A percentile compares a stretch with the other conserved stretches of the same genome.
phyloP scores from a whole-genome alignment of 106 monocot species.

The Hemerocallis citrina region DNA sequence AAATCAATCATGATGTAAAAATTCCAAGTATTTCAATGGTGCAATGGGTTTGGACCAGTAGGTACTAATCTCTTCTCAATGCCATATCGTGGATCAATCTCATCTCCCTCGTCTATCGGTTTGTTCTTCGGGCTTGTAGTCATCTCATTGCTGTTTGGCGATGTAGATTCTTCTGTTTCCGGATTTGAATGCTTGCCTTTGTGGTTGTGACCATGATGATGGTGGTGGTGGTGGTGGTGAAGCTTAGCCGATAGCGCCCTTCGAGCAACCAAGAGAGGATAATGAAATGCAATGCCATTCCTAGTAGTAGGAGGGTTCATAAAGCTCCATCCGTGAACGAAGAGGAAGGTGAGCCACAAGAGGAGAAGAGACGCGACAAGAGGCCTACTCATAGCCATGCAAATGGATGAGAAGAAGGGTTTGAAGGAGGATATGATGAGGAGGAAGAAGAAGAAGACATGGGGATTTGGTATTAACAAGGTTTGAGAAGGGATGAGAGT shows the following conservation, averaged over 20 bases:
- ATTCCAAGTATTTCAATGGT: conserved; percentile 62
- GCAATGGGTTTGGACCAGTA: conserved; percentile 61
- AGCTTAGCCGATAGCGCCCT: not conserved
- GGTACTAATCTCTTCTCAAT: conserved; percentile 58
- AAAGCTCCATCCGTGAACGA: not conserved
- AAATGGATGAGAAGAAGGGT: not conserved
- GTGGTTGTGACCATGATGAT: not conserved
- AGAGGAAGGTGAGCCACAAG: not conserved
- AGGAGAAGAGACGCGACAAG: not conserved
- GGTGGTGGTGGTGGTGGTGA: not conserved
- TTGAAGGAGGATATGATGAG: not conserved
- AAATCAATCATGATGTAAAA: too few species aligned
- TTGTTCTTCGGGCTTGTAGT: not conserved
- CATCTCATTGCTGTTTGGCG: not conserved
- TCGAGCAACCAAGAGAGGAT: not conserved
- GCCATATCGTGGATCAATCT: conserved; percentile 53
- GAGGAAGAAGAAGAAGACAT: not conserved
- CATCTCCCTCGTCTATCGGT: conserved; percentile 5
- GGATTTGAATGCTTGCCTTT: not conserved
- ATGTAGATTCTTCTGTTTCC: not conserved
- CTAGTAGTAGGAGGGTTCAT: not conserved
- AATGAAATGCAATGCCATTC: not conserved
- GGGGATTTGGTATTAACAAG: not conserved
- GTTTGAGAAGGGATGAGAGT: not conserved
- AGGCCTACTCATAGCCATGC: not conserved